phyloP scores from a whole-genome alignment of 768 basidiomycete species.

The Sarcodon aspratus region DNA sequence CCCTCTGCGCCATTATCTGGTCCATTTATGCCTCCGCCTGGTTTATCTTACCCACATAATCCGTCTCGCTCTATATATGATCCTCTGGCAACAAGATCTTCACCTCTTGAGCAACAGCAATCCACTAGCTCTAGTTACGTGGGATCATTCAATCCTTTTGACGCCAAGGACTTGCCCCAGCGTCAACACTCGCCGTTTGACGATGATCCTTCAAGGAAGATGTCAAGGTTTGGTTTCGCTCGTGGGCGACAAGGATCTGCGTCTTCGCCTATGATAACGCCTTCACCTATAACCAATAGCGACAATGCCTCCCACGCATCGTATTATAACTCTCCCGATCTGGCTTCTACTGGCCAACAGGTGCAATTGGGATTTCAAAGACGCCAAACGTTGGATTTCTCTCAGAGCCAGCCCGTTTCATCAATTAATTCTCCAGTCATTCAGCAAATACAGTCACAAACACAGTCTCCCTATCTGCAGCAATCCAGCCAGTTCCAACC shows the following conservation, averaged over 20 bases:
- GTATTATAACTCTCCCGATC: slow-evolving; percentile 28
- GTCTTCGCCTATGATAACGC: slow-evolving; percentile 45
- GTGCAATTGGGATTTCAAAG: slow-evolving; percentile 34
- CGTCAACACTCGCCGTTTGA: slow-evolving; percentile 29
- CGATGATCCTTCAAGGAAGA: slow-evolving; percentile 50
- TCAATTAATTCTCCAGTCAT: slow-evolving; percentile 33
- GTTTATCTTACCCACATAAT: slow-evolving; percentile 37
- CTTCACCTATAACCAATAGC: slow-evolving; percentile 40
- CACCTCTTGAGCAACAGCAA: slow-evolving; percentile 34
- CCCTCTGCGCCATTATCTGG: slow-evolving; percentile 17
- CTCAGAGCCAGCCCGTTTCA: slow-evolving; percentile 23
- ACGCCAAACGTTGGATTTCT: slow-evolving; percentile 28
- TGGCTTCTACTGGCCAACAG: slow-evolving; percentile 17
- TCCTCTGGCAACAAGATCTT: slow-evolving; percentile 28
- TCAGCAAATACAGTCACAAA: slow-evolving; percentile 28
- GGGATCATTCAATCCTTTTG: slow-evolving; percentile 77
- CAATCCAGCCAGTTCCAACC: slow-evolving; percentile 39
- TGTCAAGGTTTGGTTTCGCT: slow-evolving; percentile 77
- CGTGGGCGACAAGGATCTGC: slow-evolving; percentile 57
- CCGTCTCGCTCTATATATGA: slow-evolving; percentile 46
- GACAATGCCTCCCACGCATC: slow-evolving; percentile 37
- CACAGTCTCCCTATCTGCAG: slow-evolving; percentile 20
- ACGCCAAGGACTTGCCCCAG: slow-evolving; percentile 29
- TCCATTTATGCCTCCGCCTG: slow-evolving; percentile 38
- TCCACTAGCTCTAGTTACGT: slow-evolving; percentile 43